phyloP scores from a whole-genome alignment of 2,329 filamentous ascomycete species.

The Paecilomyces fulvus region DNA sequence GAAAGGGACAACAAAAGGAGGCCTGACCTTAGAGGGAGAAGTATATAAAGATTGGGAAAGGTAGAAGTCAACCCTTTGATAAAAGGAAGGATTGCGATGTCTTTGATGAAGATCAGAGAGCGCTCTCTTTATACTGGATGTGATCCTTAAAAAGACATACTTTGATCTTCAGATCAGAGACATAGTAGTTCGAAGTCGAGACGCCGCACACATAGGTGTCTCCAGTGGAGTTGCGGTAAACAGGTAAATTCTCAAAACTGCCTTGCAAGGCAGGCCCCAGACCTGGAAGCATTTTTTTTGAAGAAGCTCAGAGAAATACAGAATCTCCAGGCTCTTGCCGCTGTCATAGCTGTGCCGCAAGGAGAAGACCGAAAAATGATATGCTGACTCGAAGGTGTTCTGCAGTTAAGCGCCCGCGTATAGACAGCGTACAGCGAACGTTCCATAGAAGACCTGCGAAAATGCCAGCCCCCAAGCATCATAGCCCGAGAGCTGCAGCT shows the following conservation, averaged over 20 bases:
- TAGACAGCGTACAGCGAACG: constrained; percentile 11
- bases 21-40: background rate
- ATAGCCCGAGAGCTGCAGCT: constrained; percentile 22
- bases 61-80: background rate
- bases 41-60: background rate
- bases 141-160: background rate
- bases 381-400: constrained; percentile 22
- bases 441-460: constrained; percentile 5
- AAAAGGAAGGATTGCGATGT: constrained; percentile 4
- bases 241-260: constrained; percentile 13
- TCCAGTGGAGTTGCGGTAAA: constrained; percentile 5
- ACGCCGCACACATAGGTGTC: constrained; percentile 15
- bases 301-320: constrained; percentile 25
- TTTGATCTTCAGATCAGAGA: constrained; percentile 3
- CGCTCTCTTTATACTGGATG: background rate
- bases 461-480: constrained; percentile 23
- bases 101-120: background rate
- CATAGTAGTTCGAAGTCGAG: constrained; percentile 13
- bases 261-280: constrained; percentile 27
- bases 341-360: constrained; percentile 23
- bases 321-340: constrained; percentile 17
- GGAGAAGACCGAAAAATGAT: constrained; percentile 15
- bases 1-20: background rate
- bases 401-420: constrained; percentile 30
- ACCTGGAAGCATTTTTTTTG: constrained; percentile 15